Percentiles rank a stretch among this genome's conserved stretches.
Evolutionary conservation across 208 protist species (phyloP).

Genomic region (Willaertia magna): DNA sequence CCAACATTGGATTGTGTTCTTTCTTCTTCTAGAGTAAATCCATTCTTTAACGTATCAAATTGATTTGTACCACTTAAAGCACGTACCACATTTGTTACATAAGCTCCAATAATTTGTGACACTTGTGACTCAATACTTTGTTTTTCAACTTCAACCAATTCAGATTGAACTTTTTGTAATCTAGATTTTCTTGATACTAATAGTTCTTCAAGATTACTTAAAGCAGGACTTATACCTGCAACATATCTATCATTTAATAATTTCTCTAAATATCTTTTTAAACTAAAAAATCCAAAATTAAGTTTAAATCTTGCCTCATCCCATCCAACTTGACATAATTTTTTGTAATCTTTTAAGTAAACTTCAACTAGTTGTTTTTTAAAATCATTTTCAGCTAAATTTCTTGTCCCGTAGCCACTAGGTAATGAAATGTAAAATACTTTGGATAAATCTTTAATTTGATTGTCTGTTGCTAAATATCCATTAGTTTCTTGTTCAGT

Average conservation of each 20-base stretch:
- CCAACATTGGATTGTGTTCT: slow-evolving; percentile 12
- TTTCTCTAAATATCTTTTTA: slow-evolving; percentile 31
- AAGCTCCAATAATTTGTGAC: slow-evolving; percentile 24
- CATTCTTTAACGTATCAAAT: slow-evolving; percentile 32
- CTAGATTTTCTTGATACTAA: neutral
- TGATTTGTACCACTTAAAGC: slow-evolving; percentile 36
- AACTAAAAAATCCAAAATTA: slow-evolving; percentile 33
- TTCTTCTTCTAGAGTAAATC: slow-evolving; percentile 34
- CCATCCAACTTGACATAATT: slow-evolving; percentile 26
- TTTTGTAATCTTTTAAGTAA: slow-evolving; percentile 35
- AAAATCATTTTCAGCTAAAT: slow-evolving; percentile 29
- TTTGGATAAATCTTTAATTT: slow-evolving; percentile 23
- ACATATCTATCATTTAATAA: slow-evolving; percentile 37
- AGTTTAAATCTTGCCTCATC: slow-evolving; percentile 20
- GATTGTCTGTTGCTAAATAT: slow-evolving; percentile 31
- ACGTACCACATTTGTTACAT: slow-evolving; percentile 24
- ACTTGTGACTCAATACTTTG: slow-evolving; percentile 20
- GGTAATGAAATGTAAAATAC: slow-evolving; percentile 40
- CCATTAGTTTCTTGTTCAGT: slow-evolving; percentile 27
- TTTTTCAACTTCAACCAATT: slow-evolving; percentile 29
- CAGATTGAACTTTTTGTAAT: slow-evolving; percentile 22
- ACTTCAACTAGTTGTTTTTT: slow-evolving; percentile 29
- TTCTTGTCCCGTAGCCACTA: slow-evolving; percentile 12
- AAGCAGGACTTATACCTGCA: slow-evolving; percentile 26
- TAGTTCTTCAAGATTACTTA: slow-evolving; percentile 23